Evolutionary conservation across 225 moss, liverwort and hornwort species (phyloP).

Genomic region (Pleurozium schreberi): DNA sequence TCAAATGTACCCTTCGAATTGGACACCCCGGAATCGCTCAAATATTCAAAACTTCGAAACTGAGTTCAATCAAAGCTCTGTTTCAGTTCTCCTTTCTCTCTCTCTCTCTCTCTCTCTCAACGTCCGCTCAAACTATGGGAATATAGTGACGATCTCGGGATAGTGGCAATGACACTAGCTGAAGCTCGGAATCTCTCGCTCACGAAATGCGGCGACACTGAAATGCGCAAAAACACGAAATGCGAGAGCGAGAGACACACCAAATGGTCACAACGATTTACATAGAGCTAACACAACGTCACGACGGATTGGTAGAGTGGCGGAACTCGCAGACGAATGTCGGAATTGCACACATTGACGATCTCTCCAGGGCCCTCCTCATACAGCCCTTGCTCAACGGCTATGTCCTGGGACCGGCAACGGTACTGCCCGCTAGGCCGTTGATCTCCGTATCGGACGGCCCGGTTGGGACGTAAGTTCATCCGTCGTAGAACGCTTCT

Average conservation of each 20-base stretch:
- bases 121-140: background rate
- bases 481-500: background rate
- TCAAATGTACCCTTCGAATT: background rate
- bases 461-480: background rate
- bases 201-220: background rate
- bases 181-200: background rate
- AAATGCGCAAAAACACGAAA: background rate
- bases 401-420: conserved; percentile 36
- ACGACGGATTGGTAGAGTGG: background rate
- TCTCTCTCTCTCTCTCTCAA: background rate
- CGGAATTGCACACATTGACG: conserved; percentile 4
- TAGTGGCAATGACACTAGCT: background rate
- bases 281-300: background rate
- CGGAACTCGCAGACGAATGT: background rate
- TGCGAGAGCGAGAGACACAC: background rate
- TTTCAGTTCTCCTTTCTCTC: too few species aligned
- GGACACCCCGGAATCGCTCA: background rate
- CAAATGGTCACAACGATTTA: background rate
- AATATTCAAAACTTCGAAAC: background rate
- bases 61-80: background rate
- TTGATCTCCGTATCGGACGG: conserved; percentile 14
- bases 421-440: conserved; percentile 20
- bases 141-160: background rate
- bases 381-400: conserved; percentile 24
- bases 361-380: background rate